phyloP scores from a whole-genome alignment of 768 basidiomycete species.

The Termitomyces sp. region DNA sequence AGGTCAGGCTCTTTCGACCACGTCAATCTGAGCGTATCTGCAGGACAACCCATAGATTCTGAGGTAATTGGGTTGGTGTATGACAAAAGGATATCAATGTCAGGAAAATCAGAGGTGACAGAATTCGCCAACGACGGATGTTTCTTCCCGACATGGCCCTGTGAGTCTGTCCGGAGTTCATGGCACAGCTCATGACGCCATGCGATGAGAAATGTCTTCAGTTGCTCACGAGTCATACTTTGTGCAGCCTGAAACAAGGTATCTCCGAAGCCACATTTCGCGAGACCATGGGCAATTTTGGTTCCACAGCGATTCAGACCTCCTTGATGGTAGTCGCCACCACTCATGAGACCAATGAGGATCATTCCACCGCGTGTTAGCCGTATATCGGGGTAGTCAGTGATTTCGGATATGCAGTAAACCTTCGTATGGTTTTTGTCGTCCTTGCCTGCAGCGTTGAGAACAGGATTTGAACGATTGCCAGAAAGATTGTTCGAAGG shows the following conservation, averaged over 20 bases:
- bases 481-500: conserved; percentile 72
- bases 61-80: conserved; percentile 80
- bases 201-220: conserved; percentile 50
- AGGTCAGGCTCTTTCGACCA: conserved; percentile 65
- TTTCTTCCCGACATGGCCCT: conserved; percentile 61
- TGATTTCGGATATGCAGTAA: conserved; percentile 40
- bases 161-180: conserved; percentile 69
- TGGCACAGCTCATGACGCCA: conserved; percentile 64
- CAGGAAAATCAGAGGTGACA: conserved; percentile 67
- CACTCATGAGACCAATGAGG: conserved; percentile 81
- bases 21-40: conserved; percentile 33
- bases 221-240: conserved; percentile 38
- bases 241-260: conserved; percentile 58
- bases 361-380: conserved; percentile 74
- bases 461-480: conserved; percentile 58
- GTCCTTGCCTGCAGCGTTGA: conserved; percentile 65
- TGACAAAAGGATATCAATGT: conserved; percentile 67
- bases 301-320: conserved; percentile 68
- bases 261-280: conserved; percentile 79
- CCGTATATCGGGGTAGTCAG: conserved; percentile 34
- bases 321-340: conserved; percentile 84
- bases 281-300: conserved; percentile 72
- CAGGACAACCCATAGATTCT: conserved; percentile 48
- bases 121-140: conserved; percentile 59
- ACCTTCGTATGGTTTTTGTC: conserved; percentile 67